These are phyloP conservation scores for Serendipita vermifera DNA, from an alignment of 768 basidiomycete species.

Conservation along the genomic window DNA sequence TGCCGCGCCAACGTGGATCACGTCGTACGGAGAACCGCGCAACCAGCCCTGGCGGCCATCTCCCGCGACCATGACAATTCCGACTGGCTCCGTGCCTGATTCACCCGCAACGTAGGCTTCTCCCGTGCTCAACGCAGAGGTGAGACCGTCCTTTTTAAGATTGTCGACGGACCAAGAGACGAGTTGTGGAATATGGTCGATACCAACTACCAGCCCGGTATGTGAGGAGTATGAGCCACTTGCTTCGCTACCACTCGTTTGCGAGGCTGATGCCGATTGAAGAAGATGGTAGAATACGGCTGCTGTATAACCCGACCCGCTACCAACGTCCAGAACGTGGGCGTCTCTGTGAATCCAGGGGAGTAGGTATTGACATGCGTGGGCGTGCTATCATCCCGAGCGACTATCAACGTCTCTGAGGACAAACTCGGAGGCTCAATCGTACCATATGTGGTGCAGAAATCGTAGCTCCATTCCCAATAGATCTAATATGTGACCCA, in stretches of 20 bases:
- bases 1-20: constrained; percentile 91
- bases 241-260: constrained; percentile 16
- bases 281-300: constrained; percentile 73
- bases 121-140: constrained; percentile 37
- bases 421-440: neutral
- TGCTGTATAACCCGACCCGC: constrained; percentile 75
- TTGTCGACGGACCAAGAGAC: constrained; percentile 59
- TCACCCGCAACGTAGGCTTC: too few relatives aligned
- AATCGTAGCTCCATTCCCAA: constrained; percentile 82
- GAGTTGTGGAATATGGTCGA: constrained; percentile 80
- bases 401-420: neutral
- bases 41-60: constrained; percentile 59
- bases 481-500: constrained; percentile 33
- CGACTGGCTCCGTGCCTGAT: too few relatives aligned
- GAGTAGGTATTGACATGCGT: constrained; percentile 67
- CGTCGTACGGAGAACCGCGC: constrained; percentile 47
- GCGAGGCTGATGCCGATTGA: neutral
- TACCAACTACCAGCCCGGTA: constrained; percentile 59
- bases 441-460: constrained; percentile 91
- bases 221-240: constrained; percentile 13
- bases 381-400: constrained; percentile 48
- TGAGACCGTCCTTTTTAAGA: constrained; percentile 51
- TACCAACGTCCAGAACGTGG: constrained; percentile 78
- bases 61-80: constrained; percentile 55
- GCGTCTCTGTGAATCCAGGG: constrained; percentile 56